Evolutionary conservation across 1,284 basidiomycete species (phyloP), one percentile per base, ranked within the genome.

Genomic region (Fomitopsis betulina): DNA sequence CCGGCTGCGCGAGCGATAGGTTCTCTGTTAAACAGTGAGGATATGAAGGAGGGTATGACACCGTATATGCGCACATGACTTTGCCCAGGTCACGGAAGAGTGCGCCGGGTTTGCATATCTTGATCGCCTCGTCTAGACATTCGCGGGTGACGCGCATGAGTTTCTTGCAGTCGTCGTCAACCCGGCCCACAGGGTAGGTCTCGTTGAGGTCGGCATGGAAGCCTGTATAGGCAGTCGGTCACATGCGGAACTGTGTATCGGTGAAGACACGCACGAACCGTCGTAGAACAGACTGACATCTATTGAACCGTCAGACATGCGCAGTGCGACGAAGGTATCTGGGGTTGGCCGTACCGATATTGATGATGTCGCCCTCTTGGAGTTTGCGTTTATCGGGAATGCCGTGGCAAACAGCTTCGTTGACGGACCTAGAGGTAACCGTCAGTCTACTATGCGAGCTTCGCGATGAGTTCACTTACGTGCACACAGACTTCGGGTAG

Each of bases 401-500:
- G 57, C 94, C 94, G 73, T 99, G 97, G 72, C 97, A 99, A 68
- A 99, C 96, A 58, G 88, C 89, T 74, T 99, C 97, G 74, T 99
- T 99, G 43, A 99, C 78, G 30, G 93, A 94, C 33, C 91, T 91
- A 64, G n/a, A 56, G 49, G 56, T n/a, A 57, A 49, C 10, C 54
- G 60, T 30, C 54, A 58, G 58, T 58, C 23, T 43, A 57, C 37
- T n/a, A 49, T 58, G 32, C 30, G 13, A 53, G 7, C 58, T 35
- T 37, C 42, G 38, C 45, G 9, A 45, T 15, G 13, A 15, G 35
- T 12, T 37, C 25, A 83, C 91, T 69, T 76, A 92, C 86, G 91
- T 96, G 88, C 97, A 99, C 51, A 98, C 86, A 47, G 94, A 97
- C 79, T 98, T 98, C 27, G 96, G 96, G 72, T 91, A 99, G 54